phyloP scores from a whole-genome alignment of 495 filamentous ascomycete genomes.

The Bryoglossum gracile region DNA sequence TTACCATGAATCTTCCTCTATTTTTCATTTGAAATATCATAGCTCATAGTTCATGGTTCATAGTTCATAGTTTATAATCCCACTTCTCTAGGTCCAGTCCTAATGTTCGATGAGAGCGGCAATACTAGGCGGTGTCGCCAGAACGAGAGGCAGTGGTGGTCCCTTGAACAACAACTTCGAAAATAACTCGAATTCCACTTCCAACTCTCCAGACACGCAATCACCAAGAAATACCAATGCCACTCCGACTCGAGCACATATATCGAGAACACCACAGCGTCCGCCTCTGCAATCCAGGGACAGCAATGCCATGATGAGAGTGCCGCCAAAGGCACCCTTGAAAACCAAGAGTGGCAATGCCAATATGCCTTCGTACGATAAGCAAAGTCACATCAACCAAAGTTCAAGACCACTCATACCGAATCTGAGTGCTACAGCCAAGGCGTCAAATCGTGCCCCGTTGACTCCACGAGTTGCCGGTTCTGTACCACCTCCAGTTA shows the following conservation, averaged over 20 bases:
- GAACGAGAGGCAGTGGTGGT: not conserved
- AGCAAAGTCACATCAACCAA: conserved; percentile 32
- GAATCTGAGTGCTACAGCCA: conserved; percentile 39
- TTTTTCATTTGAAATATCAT: no score
- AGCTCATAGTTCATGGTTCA: no score
- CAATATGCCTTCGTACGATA: conserved; percentile 44
- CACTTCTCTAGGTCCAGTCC: no score
- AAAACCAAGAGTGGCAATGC: conserved; percentile 21
- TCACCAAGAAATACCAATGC: conserved; percentile 4
- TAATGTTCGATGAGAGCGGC: not conserved
- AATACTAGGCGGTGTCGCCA: not conserved
- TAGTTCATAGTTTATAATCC: no score
- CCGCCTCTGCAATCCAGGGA: conserved; percentile 19
- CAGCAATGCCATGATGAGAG: conserved; percentile 29
- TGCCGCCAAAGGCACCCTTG: conserved; percentile 19
- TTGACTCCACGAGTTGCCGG: conserved; percentile 46
- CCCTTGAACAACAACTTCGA: conserved; percentile 30
- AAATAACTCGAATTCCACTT: conserved; percentile 25
- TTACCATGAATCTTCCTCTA: no score
- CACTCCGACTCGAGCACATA: conserved; percentile 15
- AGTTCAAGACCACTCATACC: conserved; percentile 37
- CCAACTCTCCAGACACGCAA: conserved; percentile 35
- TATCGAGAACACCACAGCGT: conserved; percentile 8
- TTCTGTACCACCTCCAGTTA: conserved; percentile 23
- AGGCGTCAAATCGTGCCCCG: conserved; percentile 30